phyloP scores from a whole-genome alignment of 2,329 filamentous ascomycete genomes.

The Raffaelea deltoideospora region DNA sequence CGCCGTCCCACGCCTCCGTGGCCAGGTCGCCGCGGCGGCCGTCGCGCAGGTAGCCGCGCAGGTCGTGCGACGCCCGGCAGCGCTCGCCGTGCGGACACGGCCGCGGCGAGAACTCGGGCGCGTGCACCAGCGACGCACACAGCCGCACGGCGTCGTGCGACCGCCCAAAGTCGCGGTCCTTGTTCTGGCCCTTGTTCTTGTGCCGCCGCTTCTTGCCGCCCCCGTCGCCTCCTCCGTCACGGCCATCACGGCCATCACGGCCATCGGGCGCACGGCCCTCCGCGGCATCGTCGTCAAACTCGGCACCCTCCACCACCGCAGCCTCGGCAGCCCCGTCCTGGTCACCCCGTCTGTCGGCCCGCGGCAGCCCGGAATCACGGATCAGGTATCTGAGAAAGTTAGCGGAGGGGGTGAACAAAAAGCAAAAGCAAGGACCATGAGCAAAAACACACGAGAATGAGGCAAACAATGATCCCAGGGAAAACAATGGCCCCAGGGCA shows the following conservation, averaged over 20 bases:
- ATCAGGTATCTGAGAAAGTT: conserved; percentile 29
- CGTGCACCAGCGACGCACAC: conserved; percentile 57
- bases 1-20: conserved; percentile 58
- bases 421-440: no score
- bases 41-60: conserved; percentile 71
- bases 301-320: conserved; percentile 7
- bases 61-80: conserved; percentile 70
- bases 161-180: conserved; percentile 62
- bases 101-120: conserved; percentile 66
- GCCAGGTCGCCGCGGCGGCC: conserved; percentile 68
- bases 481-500: no score
- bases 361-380: no score
- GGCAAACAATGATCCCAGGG: no score
- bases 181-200: conserved; percentile 65
- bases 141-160: conserved; percentile 65
- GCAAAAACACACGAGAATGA: not conserved
- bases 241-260: no score
- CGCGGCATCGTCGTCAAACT: conserved; percentile 32
- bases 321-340: not conserved
- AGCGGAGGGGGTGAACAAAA: no score
- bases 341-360: no score
- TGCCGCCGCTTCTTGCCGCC: conserved; percentile 23
- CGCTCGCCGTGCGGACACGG: conserved; percentile 64
- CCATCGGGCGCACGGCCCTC: conserved; percentile 25
- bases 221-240: no score